A percentile compares a stretch with the other conserved stretches of the same genome.
These are phyloP conservation scores for Cordyceps tenuipes DNA, from an alignment of 2,329 filamentous ascomycete species.

Conservation along the genomic window DNA sequence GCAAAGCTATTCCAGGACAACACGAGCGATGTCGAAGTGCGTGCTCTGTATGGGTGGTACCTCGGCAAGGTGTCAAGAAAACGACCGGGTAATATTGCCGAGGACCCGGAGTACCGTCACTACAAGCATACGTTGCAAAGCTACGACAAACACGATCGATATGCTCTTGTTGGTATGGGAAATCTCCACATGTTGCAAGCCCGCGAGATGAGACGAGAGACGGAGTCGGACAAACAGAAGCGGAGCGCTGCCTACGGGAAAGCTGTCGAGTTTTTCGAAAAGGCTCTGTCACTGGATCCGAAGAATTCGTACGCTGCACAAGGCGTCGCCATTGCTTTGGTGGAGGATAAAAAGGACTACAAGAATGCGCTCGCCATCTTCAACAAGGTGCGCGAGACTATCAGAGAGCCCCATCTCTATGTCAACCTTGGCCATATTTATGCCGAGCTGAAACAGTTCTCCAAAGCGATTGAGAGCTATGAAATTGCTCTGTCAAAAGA, in stretches of 20 bases:
- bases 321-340: conserved; percentile 85
- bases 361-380: conserved; percentile 78
- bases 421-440: conserved; percentile 93
- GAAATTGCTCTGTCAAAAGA: conserved; percentile 77
- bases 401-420: conserved; percentile 81
- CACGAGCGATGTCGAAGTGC: conserved; percentile 79
- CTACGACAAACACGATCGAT: conserved; percentile 96
- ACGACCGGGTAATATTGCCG: conserved; percentile 67
- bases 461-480: conserved; percentile 90
- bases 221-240: conserved; percentile 85
- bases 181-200: conserved; percentile 83
- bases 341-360: conserved; percentile 90
- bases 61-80: conserved; percentile 79
- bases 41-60: conserved; percentile 92
- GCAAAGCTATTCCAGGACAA: conserved; percentile 79
- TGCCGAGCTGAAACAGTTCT: conserved; percentile 80
- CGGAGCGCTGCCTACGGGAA: conserved; percentile 79
- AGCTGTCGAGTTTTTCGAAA: conserved; percentile 97
- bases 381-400: conserved; percentile 79
- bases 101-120: conserved; percentile 86
- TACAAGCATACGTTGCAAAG: conserved; percentile 94
- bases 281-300: conserved; percentile 87
- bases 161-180: conserved; percentile 92
- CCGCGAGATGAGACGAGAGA: conserved; percentile 87
- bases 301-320: conserved; percentile 96